Percentiles rank a stretch among this genome's conserved stretches.
phyloP scores from a whole-genome alignment of 345 rosid genomes.

The Triadica sebifera region DNA sequence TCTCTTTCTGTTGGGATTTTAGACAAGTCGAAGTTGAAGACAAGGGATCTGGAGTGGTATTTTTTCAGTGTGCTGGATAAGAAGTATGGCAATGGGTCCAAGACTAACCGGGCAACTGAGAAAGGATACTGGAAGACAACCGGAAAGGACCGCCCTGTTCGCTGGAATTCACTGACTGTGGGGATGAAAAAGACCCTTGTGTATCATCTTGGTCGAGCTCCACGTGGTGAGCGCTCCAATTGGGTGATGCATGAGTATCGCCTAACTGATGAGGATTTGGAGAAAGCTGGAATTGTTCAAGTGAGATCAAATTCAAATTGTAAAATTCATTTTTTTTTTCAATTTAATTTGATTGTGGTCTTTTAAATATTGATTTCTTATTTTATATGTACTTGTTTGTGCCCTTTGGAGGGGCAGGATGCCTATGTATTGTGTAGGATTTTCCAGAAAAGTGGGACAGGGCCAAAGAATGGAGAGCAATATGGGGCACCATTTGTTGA shows the following conservation, averaged over 20 bases:
- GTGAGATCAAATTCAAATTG: slow-evolving; percentile 41
- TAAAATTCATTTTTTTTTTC: no score
- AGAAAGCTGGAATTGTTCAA: slow-evolving; percentile 52
- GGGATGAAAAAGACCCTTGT: slow-evolving; percentile 99
- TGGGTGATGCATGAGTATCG: slow-evolving; percentile 99
- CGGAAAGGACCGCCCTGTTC: slow-evolving; percentile 78
- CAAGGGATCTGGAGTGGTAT: slow-evolving; percentile 94
- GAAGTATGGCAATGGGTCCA: slow-evolving; percentile 81
- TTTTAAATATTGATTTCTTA: not conserved
- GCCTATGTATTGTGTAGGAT: slow-evolving; percentile 85
- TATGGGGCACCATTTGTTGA: slow-evolving; percentile 95
- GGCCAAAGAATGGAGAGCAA: slow-evolving; percentile 95
- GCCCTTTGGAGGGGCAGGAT: slow-evolving; percentile 49
- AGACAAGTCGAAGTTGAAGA: slow-evolving; percentile 79
- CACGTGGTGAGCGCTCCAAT: slow-evolving; percentile 71
- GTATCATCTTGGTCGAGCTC: slow-evolving; percentile 85
- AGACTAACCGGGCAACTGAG: slow-evolving; percentile 91
- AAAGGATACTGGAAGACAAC: slow-evolving; percentile 97
- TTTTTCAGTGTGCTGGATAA: slow-evolving; percentile 77
- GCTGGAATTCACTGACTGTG: slow-evolving; percentile 39
- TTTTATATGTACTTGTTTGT: not conserved
- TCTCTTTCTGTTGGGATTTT: slow-evolving; percentile 11
- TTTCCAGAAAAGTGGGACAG: slow-evolving; percentile 92
- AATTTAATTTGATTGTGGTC: not conserved
- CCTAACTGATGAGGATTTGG: slow-evolving; percentile 56